Conservation (phyloP, 176 grass and related monocot species). For the Paspalum notatum region DNA sequence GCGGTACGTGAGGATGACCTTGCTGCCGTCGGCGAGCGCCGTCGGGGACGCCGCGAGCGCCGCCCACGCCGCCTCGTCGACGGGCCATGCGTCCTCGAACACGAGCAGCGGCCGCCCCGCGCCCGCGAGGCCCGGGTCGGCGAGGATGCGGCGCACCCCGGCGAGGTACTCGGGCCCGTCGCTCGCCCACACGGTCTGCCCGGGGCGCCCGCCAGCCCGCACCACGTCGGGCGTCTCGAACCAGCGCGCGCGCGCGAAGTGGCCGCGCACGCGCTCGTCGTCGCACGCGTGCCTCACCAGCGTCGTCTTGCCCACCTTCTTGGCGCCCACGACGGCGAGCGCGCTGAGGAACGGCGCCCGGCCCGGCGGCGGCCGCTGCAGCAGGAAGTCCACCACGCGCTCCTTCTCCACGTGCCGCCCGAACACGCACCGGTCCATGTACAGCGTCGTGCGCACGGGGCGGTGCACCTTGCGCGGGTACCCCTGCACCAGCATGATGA, state of each 20-base stretch:
- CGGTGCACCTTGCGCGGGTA: conserved; percentile 38
- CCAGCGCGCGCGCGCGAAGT: conserved; percentile 39
- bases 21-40: conserved; percentile 29
- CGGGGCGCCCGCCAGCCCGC: neutral
- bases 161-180: conserved; percentile 42
- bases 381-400: conserved; percentile 40
- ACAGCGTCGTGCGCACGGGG: conserved; percentile 36
- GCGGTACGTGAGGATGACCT: conserved; percentile 41
- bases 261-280: conserved; percentile 44
- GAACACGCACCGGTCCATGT: conserved; percentile 57
- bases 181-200: conserved; percentile 41
- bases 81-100: conserved; percentile 54
- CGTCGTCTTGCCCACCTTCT: conserved; percentile 40
- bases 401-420: conserved; percentile 51
- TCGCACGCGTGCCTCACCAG: conserved; percentile 44
- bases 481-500: conserved; percentile 46
- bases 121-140: neutral
- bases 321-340: conserved; percentile 30
- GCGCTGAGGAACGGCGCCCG: conserved; percentile 23
- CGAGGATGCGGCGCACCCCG: conserved; percentile 40
- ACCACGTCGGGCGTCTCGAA: conserved; percentile 36
- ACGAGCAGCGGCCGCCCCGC: conserved; percentile 4
- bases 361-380: neutral
- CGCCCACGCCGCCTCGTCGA: conserved; percentile 37
- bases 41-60: conserved; percentile 25